A percentile compares a stretch with the other conserved stretches of the same genome.
Conservation (phyloP, 352 stramenopile genomes). For the Halophytophthora batemanensis region DNA sequence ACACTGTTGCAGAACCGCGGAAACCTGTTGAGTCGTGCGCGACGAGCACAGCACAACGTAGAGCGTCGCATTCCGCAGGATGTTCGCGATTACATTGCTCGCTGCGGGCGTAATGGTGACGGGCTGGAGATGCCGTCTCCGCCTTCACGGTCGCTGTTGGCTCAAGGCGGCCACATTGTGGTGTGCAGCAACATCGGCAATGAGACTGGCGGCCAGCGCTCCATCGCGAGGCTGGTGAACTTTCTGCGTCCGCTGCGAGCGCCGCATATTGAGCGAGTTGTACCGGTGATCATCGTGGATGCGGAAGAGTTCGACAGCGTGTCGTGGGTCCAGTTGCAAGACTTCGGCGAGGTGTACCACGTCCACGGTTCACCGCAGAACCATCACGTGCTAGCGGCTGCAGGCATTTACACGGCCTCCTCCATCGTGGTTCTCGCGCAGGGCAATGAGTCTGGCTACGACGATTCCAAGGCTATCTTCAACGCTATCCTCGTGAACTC, state of each 20-base stretch:
- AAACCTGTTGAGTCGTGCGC: slow-evolving; percentile 52
- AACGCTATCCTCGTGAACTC: slow-evolving; percentile 83
- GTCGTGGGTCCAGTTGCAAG: slow-evolving; percentile 61
- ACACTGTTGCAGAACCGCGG: slow-evolving; percentile 28
- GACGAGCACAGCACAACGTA: slow-evolving; percentile 66
- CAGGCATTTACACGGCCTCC: slow-evolving; percentile 78
- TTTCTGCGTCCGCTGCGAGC: slow-evolving; percentile 75
- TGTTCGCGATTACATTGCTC: slow-evolving; percentile 60
- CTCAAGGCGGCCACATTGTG: slow-evolving; percentile 66
- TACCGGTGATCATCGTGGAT: slow-evolving; percentile 78
- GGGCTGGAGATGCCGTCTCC: slow-evolving; percentile 34
- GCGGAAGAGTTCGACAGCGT: slow-evolving; percentile 57
- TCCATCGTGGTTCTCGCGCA: slow-evolving; percentile 80
- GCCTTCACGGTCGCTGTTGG: slow-evolving; percentile 41
- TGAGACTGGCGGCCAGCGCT: slow-evolving; percentile 54
- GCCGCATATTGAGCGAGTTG: slow-evolving; percentile 57
- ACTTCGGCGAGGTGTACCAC: slow-evolving; percentile 79
- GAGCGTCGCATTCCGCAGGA: slow-evolving; percentile 58
- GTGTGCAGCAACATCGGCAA: slow-evolving; percentile 77
- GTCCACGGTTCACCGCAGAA: slow-evolving; percentile 72
- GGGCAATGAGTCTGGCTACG: slow-evolving; percentile 63
- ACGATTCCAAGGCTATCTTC: slow-evolving; percentile 86
- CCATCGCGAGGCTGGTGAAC: slow-evolving; percentile 63
- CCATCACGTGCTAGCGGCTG: slow-evolving; percentile 62
- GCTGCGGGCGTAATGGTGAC: slow-evolving; percentile 27